Conservation (phyloP, 2,329 filamentous ascomycete species). For the Sarocladium brachiariae region DNA sequence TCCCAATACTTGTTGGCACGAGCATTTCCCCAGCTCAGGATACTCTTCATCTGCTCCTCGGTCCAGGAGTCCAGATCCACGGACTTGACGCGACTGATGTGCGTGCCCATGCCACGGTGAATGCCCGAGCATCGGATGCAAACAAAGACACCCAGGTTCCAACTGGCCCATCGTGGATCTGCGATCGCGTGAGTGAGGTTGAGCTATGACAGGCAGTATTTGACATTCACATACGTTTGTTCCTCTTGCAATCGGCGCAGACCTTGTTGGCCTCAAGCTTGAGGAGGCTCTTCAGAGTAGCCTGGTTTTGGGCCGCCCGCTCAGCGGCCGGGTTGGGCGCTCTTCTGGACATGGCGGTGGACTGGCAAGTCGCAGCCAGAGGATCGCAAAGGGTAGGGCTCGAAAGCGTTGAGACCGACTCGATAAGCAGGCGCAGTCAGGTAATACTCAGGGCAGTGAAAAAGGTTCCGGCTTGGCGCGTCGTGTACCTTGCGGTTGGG, state of each 20-base stretch:
- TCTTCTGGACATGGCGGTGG: constrained; percentile 65
- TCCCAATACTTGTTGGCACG: constrained; percentile 99
- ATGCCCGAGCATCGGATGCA: constrained; percentile 99
- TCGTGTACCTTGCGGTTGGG: constrained; percentile 8
- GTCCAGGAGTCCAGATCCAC: constrained; percentile 98
- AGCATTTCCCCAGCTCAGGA: constrained; percentile 91
- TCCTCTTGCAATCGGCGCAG: constrained; percentile 97
- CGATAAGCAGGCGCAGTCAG: background rate
- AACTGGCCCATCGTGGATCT: constrained; percentile 98
- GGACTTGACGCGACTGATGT: constrained; percentile 96
- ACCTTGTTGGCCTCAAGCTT: constrained; percentile 95
- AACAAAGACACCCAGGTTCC: constrained; percentile 95
- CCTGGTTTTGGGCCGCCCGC: constrained; percentile 85
- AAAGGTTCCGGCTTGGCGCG: background rate
- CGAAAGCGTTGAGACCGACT: background rate
- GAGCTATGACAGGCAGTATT: too few relatives aligned
- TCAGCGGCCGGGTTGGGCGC: constrained; percentile 72
- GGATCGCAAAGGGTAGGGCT: constrained; percentile 1
- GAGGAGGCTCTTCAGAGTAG: constrained; percentile 87
- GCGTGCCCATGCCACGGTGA: constrained; percentile 96
- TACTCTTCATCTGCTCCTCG: constrained; percentile 91
- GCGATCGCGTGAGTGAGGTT: constrained; percentile 9
- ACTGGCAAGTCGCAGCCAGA: constrained; percentile 8
- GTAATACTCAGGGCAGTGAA: background rate
- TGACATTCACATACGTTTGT: constrained; percentile 67